phyloP scores from a whole-genome alignment of 768 basidiomycete genomes.

The Antrodiella citrinella region DNA sequence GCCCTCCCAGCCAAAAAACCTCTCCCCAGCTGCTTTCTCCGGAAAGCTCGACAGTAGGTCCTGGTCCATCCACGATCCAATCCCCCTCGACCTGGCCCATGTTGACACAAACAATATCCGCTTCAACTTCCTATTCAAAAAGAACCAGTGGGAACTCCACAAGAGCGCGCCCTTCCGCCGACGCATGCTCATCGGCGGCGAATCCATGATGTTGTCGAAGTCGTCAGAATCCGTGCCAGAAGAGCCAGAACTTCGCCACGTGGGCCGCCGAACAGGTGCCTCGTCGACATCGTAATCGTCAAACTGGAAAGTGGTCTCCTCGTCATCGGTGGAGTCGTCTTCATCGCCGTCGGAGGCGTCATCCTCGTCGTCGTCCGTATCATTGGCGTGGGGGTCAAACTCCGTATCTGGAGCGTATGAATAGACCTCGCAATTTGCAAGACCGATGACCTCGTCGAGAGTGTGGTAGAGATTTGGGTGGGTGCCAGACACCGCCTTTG shows the following conservation, averaged over 20 bases:
- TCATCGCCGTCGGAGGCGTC: slow-evolving; percentile 60
- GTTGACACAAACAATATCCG: slow-evolving; percentile 87
- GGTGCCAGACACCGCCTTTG: slow-evolving; percentile 70
- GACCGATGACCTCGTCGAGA: slow-evolving; percentile 83
- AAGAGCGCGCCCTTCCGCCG: slow-evolving; percentile 69
- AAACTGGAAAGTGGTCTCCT: slow-evolving; percentile 67
- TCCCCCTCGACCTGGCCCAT: slow-evolving; percentile 74
- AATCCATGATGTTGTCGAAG: slow-evolving; percentile 29
- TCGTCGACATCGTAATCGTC: slow-evolving; percentile 76
- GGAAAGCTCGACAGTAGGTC: slow-evolving; percentile 23
- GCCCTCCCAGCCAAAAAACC: slow-evolving; percentile 79
- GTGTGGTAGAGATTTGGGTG: slow-evolving; percentile 84
- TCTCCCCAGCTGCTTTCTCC: slow-evolving; percentile 33
- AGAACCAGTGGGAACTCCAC: slow-evolving; percentile 98
- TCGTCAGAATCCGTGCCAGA: slow-evolving; percentile 20
- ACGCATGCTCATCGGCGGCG: slow-evolving; percentile 34
- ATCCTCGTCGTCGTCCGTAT: slow-evolving; percentile 73
- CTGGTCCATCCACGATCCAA: slow-evolving; percentile 36
- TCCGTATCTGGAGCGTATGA: slow-evolving; percentile 91
- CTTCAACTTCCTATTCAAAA: slow-evolving; percentile 88
- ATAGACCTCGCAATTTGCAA: slow-evolving; percentile 92
- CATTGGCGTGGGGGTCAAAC: slow-evolving; percentile 87
- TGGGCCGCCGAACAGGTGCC: slow-evolving; percentile 17
- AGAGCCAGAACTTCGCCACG: slow-evolving; percentile 20
- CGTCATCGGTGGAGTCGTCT: slow-evolving; percentile 52